These are phyloP conservation scores for Hypholoma fasciculare DNA, from an alignment of 768 basidiomycete species.

Conservation along the genomic window DNA sequence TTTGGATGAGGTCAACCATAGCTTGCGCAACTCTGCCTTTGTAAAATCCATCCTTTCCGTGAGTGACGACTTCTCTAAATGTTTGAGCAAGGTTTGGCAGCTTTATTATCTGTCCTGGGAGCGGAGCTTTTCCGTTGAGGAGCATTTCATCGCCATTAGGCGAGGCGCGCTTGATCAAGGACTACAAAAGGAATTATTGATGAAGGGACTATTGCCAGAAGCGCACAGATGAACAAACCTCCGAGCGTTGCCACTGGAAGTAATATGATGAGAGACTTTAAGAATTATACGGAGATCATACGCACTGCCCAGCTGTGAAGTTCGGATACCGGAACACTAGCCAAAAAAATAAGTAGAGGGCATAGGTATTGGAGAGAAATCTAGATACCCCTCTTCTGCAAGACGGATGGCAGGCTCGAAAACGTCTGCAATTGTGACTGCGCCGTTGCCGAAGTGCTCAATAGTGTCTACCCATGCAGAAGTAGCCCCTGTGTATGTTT, in stretches of 20 bases:
- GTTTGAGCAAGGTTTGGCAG: slow-evolving; percentile 83
- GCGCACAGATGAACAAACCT: slow-evolving; percentile 32
- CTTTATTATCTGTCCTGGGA: slow-evolving; percentile 81
- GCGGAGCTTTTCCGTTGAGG: slow-evolving; percentile 78
- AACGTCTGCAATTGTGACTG: slow-evolving; percentile 60
- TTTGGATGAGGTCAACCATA: slow-evolving; percentile 82
- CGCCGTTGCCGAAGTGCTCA: slow-evolving; percentile 78
- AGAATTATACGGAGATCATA: background rate
- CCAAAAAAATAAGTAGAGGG: background rate
- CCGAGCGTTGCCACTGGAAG: slow-evolving; percentile 56
- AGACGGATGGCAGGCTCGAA: slow-evolving; percentile 88
- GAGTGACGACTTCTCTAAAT: slow-evolving; percentile 73
- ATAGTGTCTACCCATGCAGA: slow-evolving; percentile 95
- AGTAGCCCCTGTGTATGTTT: slow-evolving; percentile 63
- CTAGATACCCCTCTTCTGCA: slow-evolving; percentile 82
- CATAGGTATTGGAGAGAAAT: background rate
- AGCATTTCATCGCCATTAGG: slow-evolving; percentile 88
- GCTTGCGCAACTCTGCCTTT: slow-evolving; percentile 88
- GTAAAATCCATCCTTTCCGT: slow-evolving; percentile 94
- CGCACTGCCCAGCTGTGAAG: slow-evolving; percentile 61
- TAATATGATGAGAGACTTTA: background rate
- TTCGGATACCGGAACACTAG: slow-evolving; percentile 86
- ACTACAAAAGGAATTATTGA: slow-evolving; percentile 28
- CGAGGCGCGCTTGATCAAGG: slow-evolving; percentile 78
- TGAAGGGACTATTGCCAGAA: background rate